Evolutionary conservation across 2,329 filamentous ascomycete species (phyloP).

Genomic region (Beauveria brongniartii): DNA sequence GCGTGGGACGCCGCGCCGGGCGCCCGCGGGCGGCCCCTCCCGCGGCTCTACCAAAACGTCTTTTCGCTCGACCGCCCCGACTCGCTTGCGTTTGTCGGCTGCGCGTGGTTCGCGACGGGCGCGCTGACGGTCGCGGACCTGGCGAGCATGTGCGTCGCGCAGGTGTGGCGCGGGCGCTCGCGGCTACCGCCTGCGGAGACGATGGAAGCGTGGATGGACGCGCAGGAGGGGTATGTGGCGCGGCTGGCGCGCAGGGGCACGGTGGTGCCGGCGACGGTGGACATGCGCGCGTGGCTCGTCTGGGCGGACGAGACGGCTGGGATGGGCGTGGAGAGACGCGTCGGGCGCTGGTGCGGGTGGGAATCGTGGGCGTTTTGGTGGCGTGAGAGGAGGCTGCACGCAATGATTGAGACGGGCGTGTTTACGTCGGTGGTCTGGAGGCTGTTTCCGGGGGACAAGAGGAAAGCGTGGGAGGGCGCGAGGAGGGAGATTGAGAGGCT

Average conservation of each 20-base stretch:
- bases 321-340: conserved; percentile 29
- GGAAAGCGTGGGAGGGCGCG: conserved; percentile 33
- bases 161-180: conserved; percentile 33
- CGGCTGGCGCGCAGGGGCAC: conserved; percentile 20
- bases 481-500: conserved; percentile 25
- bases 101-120: conserved; percentile 26
- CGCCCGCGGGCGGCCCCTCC: conserved; percentile 22
- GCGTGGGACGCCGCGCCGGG: conserved; percentile 17
- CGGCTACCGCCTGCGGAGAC: conserved; percentile 25
- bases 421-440: conserved; percentile 34
- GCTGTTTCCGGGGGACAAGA: conserved; percentile 29
- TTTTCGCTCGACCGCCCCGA: conserved; percentile 35
- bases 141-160: conserved; percentile 34
- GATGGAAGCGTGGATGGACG: conserved; percentile 29
- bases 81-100: conserved; percentile 35
- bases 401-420: conserved; percentile 29
- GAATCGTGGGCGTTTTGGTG: conserved; percentile 32
- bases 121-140: conserved; percentile 33
- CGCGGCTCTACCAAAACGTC: conserved; percentile 34
- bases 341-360: conserved; percentile 32
- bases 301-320: conserved; percentile 35
- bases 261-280: conserved; percentile 21
- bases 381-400: conserved; percentile 28
- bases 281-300: conserved; percentile 27
- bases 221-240: conserved; percentile 26